These are phyloP conservation scores for Tephrocybe rancida DNA, from an alignment of 768 basidiomycete genomes.

Conservation along the genomic window DNA sequence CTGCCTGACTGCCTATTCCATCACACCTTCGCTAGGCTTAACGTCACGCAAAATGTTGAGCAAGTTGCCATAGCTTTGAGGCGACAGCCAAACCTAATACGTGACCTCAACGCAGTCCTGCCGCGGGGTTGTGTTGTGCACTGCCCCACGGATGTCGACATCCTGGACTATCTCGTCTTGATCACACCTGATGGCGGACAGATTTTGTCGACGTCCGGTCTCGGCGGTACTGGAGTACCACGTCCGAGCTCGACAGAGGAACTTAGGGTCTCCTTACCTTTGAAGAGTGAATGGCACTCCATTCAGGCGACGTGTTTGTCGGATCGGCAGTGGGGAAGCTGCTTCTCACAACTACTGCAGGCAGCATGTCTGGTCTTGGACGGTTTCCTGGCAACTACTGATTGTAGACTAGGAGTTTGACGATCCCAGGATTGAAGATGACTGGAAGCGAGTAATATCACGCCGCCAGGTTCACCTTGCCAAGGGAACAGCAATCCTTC, in stretches of 20 bases:
- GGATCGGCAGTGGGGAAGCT: conserved; percentile 10
- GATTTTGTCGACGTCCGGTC: conserved; percentile 8
- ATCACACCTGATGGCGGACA: neutral
- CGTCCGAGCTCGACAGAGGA: conserved; percentile 6
- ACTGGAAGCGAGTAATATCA: conserved; percentile 8
- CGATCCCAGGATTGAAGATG: neutral
- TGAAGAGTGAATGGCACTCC: conserved; percentile 2
- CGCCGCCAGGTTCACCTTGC: conserved; percentile 20
- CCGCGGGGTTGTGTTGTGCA: conserved; percentile 5
- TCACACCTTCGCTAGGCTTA: neutral
- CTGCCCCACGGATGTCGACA: conserved; percentile 4
- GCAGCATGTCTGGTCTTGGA: neutral
- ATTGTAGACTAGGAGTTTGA: conserved; percentile 3
- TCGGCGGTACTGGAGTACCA: neutral
- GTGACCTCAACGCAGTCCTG: conserved; percentile 14
- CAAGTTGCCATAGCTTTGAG: conserved; percentile 3
- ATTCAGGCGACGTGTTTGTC: neutral
- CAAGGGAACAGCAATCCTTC: conserved; percentile 15
- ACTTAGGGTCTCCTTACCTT: neutral
- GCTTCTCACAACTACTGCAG: conserved; percentile 12
- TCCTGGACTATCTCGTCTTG: conserved; percentile 6
- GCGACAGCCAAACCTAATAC: conserved; percentile 7
- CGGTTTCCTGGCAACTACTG: neutral
- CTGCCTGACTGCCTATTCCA: neutral
- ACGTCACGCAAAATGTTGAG: neutral